Conservation (phyloP, 352 stramenopile genomes). For the Phytophthora melonis region DNA sequence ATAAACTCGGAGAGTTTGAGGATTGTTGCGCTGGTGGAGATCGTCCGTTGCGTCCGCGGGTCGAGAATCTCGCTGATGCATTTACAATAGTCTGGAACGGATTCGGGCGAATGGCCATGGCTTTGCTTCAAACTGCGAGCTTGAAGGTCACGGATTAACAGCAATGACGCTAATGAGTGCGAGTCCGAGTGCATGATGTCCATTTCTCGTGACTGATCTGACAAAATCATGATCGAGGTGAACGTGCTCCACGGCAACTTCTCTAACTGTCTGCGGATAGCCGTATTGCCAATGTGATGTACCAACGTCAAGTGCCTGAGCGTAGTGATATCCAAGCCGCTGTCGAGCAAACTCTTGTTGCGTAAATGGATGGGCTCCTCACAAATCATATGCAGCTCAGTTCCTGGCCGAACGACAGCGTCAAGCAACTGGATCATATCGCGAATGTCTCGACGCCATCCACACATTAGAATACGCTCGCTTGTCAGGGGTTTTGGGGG, state of each 20-base stretch:
- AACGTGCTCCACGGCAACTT: slow-evolving; percentile 70
- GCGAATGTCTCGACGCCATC: slow-evolving; percentile 90
- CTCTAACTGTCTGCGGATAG: slow-evolving; percentile 79
- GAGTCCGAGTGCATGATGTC: slow-evolving; percentile 92
- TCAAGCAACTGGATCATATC: slow-evolving; percentile 91
- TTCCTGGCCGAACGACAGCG: slow-evolving; percentile 63
- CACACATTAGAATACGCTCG: slow-evolving; percentile 88
- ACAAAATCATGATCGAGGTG: slow-evolving; percentile 87
- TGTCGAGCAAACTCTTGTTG: slow-evolving; percentile 68
- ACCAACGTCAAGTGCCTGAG: slow-evolving; percentile 67
- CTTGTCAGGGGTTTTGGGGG: slow-evolving; percentile 30
- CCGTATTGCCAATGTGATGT: slow-evolving; percentile 84
- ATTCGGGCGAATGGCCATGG: background rate
- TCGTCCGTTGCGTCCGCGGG: slow-evolving; percentile 85
- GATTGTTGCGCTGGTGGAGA: slow-evolving; percentile 78
- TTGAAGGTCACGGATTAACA: slow-evolving; percentile 89
- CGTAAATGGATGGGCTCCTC: slow-evolving; percentile 73
- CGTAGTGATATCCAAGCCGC: slow-evolving; percentile 56
- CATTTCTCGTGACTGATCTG: slow-evolving; percentile 70
- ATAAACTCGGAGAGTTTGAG: slow-evolving; percentile 87
- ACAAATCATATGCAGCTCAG: slow-evolving; percentile 87
- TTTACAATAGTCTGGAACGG: slow-evolving; percentile 54
- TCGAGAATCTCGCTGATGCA: slow-evolving; percentile 91
- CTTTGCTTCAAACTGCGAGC: slow-evolving; percentile 1
- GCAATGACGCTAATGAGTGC: slow-evolving; percentile 82